Evolutionary conservation across 2,329 filamentous ascomycete genomes (phyloP).

Genomic region (Anthostomella pinea): DNA sequence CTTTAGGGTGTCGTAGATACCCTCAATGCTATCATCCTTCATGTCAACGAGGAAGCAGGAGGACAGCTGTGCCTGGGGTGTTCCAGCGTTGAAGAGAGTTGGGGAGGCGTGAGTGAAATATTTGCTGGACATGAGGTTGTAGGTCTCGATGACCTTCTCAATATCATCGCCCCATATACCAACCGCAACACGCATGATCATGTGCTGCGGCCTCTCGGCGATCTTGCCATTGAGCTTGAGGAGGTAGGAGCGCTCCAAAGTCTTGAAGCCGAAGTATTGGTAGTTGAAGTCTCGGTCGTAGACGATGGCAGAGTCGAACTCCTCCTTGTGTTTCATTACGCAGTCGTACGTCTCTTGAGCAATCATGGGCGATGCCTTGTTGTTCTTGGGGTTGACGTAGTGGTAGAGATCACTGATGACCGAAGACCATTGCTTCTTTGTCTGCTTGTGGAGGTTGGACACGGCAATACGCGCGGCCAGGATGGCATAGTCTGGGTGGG

Average conservation of each 20-base stretch:
- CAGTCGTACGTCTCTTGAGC: conserved; percentile 85
- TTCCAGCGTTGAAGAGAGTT: conserved; percentile 96
- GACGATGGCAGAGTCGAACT: conserved; percentile 97
- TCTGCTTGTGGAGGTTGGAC: conserved; percentile 99
- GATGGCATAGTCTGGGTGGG: conserved; percentile 97
- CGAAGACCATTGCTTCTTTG: conserved; percentile 99
- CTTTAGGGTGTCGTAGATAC: conserved; percentile 98
- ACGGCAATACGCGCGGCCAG: conserved; percentile 97
- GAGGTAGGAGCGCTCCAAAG: conserved; percentile 93
- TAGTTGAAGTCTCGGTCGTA: conserved; percentile 99
- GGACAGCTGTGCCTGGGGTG: conserved; percentile 88
- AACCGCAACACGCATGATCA: conserved; percentile 99
- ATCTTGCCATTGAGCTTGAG: conserved; percentile 94
- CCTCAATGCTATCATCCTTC: conserved; percentile 99
- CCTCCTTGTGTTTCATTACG: conserved; percentile 93
- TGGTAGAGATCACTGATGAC: conserved; percentile 91
- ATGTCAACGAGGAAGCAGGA: conserved; percentile 99
- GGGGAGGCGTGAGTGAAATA: conserved; percentile 98
- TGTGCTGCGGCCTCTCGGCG: conserved; percentile 95
- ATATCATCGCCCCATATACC: conserved; percentile 95
- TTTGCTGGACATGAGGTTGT: conserved; percentile 98
- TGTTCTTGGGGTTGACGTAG: conserved; percentile 95
- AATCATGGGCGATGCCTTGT: conserved; percentile 85
- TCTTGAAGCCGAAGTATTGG: conserved; percentile 99
- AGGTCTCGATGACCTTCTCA: conserved; percentile 93